Base-by-base conservation (phyloP, 2,329 filamentous ascomycete species). In the Colletotrichum salicis region DNA sequence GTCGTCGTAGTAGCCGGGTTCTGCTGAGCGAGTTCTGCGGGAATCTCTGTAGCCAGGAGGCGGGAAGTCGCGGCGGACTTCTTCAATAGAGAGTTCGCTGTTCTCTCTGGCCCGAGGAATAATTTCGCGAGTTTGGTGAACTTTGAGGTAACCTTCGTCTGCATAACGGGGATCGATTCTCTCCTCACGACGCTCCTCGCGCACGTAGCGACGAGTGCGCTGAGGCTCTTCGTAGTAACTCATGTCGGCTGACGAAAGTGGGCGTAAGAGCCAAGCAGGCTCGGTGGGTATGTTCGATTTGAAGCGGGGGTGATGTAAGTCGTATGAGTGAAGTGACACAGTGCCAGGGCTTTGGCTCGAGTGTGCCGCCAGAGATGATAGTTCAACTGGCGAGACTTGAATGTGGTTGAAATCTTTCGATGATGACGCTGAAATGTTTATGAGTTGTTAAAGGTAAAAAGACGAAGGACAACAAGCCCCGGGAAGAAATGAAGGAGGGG, bases 21-120 rank as follows among this genome's bases (percentile, higher is more conserved):
- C 91, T 67, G 88, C 88, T 7, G 92, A 93, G 76, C 91, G 88
- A 76, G 91, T 86, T 70, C 92, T 89, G 75, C 89, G 88, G 48
- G 87, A 78, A 72, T 89, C 88, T 67, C 81, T 80, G 72, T 86
- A 84, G 48, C 87, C 90, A 6, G 91, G 92, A 7, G 94, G 93
- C 37, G 94, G 94, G 77, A 97, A 97, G 76, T 97, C 93, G 75
- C 94, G 91, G 74, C 90, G 90, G 72, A 97, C 90, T 82, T 97
- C 94, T 83, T 97, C 95, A 78, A 97, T 83, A 2, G 91, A 91
- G 31, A 92, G 84, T 57, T 92, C 91, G 80, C 92, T 95, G 77
- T 94, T 92, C 79, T 95, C 92, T 74, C 92, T 91, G 61, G 84
- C 79, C 31, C 88, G 85, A 45, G 88, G 88, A 13, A 91, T 82